Evolutionary conservation across 2,329 filamentous ascomycete species (phyloP).

Genomic region (Passalora sequoiae): DNA sequence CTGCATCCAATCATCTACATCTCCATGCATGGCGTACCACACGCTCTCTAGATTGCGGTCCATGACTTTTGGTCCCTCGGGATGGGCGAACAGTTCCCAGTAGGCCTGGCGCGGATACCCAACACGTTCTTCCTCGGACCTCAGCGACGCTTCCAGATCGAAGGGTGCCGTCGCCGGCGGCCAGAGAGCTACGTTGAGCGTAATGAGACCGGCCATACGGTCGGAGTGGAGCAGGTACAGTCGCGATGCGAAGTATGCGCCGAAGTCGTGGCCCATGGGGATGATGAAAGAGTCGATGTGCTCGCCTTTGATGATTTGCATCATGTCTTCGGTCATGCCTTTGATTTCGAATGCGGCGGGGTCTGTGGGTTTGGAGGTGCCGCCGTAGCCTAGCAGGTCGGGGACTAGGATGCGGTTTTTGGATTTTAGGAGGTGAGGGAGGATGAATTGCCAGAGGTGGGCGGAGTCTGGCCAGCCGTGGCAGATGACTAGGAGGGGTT

Average conservation of each 20-base stretch:
- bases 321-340: conserved; percentile 36
- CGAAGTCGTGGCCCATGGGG: conserved; percentile 21
- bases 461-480: conserved; percentile 51
- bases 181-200: conserved; percentile 43
- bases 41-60: conserved; percentile 17
- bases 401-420: conserved; percentile 39
- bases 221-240: conserved; percentile 41
- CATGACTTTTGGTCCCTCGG: conserved; percentile 39
- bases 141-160: conserved; percentile 37
- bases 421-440: conserved; percentile 38
- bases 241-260: conserved; percentile 38
- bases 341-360: conserved; percentile 35
- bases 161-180: conserved; percentile 34
- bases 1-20: conserved; percentile 25
- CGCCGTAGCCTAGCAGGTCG: conserved; percentile 38
- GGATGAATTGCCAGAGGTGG: conserved; percentile 41
- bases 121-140: conserved; percentile 28
- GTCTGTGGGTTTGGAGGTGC: conserved; percentile 40
- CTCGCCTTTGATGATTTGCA: conserved; percentile 41
- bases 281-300: conserved; percentile 20
- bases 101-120: conserved; percentile 41
- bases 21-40: conserved; percentile 25
- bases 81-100: conserved; percentile 34
- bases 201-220: conserved; percentile 39
- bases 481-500: conserved; percentile 36